A percentile compares a stretch with the other conserved stretches of the same genome.
Conservation (phyloP, 768 basidiomycete genomes). For the Tulasnella sp. region DNA sequence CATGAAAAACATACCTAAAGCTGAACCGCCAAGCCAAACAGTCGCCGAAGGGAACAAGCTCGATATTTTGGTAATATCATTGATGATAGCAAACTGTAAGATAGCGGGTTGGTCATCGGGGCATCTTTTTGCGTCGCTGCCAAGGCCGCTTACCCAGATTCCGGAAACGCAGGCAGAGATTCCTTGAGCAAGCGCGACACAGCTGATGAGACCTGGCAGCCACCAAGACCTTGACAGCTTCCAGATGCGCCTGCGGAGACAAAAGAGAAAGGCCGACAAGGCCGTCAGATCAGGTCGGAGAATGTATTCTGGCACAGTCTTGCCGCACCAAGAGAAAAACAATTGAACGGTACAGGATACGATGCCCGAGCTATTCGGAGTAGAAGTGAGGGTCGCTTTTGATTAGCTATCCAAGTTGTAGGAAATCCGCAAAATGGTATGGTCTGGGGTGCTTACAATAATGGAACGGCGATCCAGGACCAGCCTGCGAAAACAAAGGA, state of each 20-base stretch:
- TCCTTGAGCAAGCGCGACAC: conserved; percentile 9
- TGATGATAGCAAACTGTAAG: conserved; percentile 7
- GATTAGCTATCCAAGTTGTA: background rate
- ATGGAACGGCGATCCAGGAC: conserved; percentile 16
- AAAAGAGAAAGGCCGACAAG: background rate
- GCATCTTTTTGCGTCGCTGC: background rate
- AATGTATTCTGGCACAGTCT: background rate
- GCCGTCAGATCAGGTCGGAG: background rate
- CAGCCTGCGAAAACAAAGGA: conserved; percentile 1
- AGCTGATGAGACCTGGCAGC: background rate
- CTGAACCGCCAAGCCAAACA: conserved; percentile 15
- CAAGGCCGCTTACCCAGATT: background rate
- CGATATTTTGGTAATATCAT: conserved; percentile 14
- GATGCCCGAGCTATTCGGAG: background rate
- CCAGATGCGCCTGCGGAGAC: conserved; percentile 12
- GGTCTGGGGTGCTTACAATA: background rate
- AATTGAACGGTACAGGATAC: conserved; percentile 8
- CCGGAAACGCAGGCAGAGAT: conserved; percentile 12
- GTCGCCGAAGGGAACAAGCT: conserved; percentile 3
- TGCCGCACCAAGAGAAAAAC: conserved; percentile 11
- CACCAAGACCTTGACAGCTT: background rate
- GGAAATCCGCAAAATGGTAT: background rate
- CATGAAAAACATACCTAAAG: background rate
- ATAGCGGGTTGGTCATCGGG: background rate
- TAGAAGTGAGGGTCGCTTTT: background rate